Conservation (phyloP, 164 flowering plant species). For the Tetrastigma voinierianum region DNA sequence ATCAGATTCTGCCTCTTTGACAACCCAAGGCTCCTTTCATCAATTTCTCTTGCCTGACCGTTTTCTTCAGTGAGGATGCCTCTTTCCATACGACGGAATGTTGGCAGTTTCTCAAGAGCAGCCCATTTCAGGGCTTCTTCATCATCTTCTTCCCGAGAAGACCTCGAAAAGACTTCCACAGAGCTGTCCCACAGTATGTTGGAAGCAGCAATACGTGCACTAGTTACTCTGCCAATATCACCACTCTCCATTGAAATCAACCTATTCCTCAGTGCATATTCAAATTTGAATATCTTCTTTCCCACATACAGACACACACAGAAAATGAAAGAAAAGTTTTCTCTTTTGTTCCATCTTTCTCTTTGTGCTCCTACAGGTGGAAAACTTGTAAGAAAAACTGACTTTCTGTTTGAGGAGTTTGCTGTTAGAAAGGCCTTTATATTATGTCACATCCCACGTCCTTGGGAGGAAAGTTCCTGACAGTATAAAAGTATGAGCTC, state of each 20-base stretch:
- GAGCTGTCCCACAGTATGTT: slow-evolving; percentile 27
- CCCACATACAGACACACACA: too few species aligned
- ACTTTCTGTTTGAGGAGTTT: too few species aligned
- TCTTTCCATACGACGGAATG: slow-evolving; percentile 26
- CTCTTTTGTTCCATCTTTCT: too few species aligned
- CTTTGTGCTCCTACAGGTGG: too few species aligned
- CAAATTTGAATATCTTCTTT: too few species aligned
- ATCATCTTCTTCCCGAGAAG: slow-evolving; percentile 32
- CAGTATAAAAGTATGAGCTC: too few species aligned
- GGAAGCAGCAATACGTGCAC: slow-evolving; percentile 23
- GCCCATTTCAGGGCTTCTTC: slow-evolving; percentile 51
- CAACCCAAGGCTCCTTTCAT: slow-evolving; percentile 21
- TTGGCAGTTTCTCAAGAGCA: slow-evolving; percentile 40
- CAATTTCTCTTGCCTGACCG: slow-evolving; percentile 27
- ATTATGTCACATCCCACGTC: too few species aligned
- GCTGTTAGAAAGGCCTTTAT: too few species aligned
- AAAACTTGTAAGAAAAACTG: too few species aligned
- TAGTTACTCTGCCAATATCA: slow-evolving; percentile 20
- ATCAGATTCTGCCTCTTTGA: slow-evolving; percentile 23
- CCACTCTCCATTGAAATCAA: slow-evolving; percentile 12
- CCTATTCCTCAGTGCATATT: too few species aligned
- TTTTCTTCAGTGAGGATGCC: slow-evolving; percentile 27
- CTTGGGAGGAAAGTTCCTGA: too few species aligned
- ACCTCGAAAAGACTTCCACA: slow-evolving; percentile 27
- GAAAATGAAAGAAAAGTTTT: too few species aligned